Evolutionary conservation across 2,329 filamentous ascomycete species (phyloP).

Genomic region (Stemphylium vesicarium): DNA sequence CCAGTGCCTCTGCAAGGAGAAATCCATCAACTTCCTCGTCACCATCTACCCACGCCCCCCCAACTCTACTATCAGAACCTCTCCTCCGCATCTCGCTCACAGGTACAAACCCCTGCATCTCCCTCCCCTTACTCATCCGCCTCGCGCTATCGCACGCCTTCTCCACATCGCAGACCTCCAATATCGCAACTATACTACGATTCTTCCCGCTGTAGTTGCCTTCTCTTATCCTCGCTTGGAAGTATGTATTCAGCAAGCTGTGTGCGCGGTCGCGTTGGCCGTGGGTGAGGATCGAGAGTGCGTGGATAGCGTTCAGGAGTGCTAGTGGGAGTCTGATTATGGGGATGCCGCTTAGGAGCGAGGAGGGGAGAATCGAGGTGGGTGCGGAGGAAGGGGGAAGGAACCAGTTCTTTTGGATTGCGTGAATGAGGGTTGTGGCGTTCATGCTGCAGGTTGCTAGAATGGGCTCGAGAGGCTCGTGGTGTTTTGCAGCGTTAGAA

Average conservation of each 20-base stretch:
- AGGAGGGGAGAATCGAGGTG: not conserved
- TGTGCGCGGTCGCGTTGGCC: conserved; percentile 20
- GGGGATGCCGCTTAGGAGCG: not conserved
- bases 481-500: not conserved
- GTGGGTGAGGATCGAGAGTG: conserved; percentile 14
- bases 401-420: conserved; percentile 12
- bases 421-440: not conserved
- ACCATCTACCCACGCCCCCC: not conserved
- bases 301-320: conserved; percentile 7
- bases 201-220: not conserved
- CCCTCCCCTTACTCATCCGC: conserved; percentile 13
- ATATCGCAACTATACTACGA: not conserved
- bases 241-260: conserved; percentile 18
- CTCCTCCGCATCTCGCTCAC: not conserved
- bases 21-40: not conserved
- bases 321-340: not conserved
- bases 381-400: not conserved
- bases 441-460: not conserved
- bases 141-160: conserved; percentile 18
- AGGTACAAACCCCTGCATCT: not conserved
- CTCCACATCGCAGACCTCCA: conserved; percentile 18
- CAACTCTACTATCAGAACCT: not conserved
- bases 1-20: not conserved
- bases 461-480: not conserved
- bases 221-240: conserved; percentile 14